Conservation (phyloP, 805 yeast genomes). For the Candida palmyrensis region DNA sequence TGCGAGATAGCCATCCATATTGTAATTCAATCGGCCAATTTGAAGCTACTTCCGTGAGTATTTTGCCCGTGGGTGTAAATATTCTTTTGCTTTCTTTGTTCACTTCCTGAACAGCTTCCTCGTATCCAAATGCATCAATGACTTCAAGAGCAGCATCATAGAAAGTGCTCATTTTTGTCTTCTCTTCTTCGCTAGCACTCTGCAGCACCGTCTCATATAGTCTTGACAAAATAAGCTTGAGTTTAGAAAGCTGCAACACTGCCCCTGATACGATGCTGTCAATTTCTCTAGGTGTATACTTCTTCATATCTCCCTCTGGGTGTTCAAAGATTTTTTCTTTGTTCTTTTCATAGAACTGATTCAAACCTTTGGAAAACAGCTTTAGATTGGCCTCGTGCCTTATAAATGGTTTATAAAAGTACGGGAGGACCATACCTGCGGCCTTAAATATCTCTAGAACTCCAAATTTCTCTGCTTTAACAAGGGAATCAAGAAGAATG, state of each 20-base stretch:
- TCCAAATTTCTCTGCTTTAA: slow-evolving; percentile 63
- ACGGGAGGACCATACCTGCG: slow-evolving; percentile 78
- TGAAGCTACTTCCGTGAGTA: slow-evolving; percentile 75
- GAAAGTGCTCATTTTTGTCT: slow-evolving; percentile 29
- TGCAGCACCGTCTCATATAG: slow-evolving; percentile 45
- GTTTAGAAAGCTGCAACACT: slow-evolving; percentile 57
- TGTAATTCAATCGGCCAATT: slow-evolving; percentile 87
- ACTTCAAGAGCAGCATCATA: slow-evolving; percentile 55
- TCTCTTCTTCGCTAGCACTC: slow-evolving; percentile 33
- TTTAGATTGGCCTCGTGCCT: slow-evolving; percentile 91
- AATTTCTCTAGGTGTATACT: slow-evolving; percentile 24
- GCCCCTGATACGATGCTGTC: slow-evolving; percentile 58
- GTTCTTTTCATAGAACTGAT: slow-evolving; percentile 31
- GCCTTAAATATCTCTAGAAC: slow-evolving; percentile 74
- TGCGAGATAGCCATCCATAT: slow-evolving; percentile 81
- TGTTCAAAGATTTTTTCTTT: slow-evolving; percentile 24
- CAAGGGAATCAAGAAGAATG: slow-evolving; percentile 70
- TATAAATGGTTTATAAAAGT: slow-evolving; percentile 88
- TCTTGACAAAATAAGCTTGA: slow-evolving; percentile 65
- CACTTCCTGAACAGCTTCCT: slow-evolving; percentile 24
- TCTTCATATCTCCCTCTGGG: slow-evolving; percentile 21
- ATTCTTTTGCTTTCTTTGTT: slow-evolving; percentile 35
- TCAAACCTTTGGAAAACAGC: slow-evolving; percentile 51
- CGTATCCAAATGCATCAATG: slow-evolving; percentile 77
- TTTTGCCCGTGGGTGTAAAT: slow-evolving; percentile 88